phyloP scores from a whole-genome alignment of 2,329 filamentous ascomycete species.

The Penicillium fuscoglaucum region DNA sequence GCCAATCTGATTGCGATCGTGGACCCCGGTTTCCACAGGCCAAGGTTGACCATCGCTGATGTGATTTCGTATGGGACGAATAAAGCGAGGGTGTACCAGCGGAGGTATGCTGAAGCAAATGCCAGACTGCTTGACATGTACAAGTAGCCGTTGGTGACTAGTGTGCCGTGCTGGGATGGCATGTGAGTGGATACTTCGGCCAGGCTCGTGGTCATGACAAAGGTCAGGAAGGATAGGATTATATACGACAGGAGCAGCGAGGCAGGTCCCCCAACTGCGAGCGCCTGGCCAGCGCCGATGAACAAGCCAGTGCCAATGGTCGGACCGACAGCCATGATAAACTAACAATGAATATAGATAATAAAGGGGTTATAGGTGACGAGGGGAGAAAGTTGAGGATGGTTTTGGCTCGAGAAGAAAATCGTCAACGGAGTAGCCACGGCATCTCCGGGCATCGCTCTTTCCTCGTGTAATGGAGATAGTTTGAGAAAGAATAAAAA shows the following conservation, averaged over 20 bases:
- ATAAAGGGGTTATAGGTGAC: conserved; percentile 2
- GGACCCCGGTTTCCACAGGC: conserved; percentile 54
- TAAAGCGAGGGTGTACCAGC: conserved; percentile 50
- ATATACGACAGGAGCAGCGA: conserved; percentile 55
- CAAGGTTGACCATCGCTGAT: conserved; percentile 63
- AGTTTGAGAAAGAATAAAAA: background rate
- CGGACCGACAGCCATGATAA: conserved; percentile 56
- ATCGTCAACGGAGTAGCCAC: background rate
- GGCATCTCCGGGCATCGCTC: conserved; percentile 11
- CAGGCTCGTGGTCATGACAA: conserved; percentile 49
- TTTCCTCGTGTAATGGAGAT: conserved; percentile 7
- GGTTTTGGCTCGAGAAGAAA: background rate
- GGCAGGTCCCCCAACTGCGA: conserved; percentile 54
- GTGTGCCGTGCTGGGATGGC: conserved; percentile 40
- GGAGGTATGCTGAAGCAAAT: conserved; percentile 43
- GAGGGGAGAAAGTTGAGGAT: background rate
- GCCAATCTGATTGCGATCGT: conserved; percentile 48
- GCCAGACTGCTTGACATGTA: conserved; percentile 42
- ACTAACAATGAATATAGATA: conserved; percentile 25
- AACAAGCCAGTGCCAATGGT: conserved; percentile 59
- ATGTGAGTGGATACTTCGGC: conserved; percentile 43
- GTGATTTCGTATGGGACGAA: conserved; percentile 60
- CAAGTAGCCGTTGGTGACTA: conserved; percentile 43
- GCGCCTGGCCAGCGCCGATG: conserved; percentile 54
- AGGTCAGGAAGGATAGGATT: conserved; percentile 49